These are phyloP conservation scores for Schizochytrium sp. DNA, from an alignment of 108 stramenopile genomes.

Conservation along the genomic window DNA sequence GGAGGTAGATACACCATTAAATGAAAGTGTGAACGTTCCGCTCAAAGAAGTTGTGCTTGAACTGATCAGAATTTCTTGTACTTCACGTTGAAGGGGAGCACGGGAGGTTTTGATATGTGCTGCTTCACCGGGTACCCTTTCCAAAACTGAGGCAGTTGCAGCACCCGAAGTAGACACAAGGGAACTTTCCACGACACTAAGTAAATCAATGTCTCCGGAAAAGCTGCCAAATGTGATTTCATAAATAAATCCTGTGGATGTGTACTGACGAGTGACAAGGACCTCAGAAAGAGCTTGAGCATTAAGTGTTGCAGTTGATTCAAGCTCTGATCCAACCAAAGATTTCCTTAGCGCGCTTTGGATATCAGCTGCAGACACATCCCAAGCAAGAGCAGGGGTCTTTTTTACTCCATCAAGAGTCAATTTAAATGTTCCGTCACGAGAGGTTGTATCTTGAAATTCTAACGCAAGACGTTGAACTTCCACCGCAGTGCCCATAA, in stretches of 20 bases:
- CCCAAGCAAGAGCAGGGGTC: conserved; percentile 77
- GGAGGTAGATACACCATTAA: not conserved
- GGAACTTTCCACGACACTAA: not conserved
- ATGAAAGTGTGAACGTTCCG: not conserved
- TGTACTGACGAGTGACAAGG: not conserved
- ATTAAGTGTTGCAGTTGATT: not conserved
- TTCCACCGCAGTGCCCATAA: conserved; percentile 71
- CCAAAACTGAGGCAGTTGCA: not conserved
- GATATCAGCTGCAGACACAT: conserved; percentile 63
- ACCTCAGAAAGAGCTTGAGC: not conserved
- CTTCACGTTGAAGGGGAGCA: not conserved
- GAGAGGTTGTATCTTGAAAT: conserved; percentile 65
- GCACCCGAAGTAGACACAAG: not conserved
- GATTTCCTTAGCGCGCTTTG: not conserved
- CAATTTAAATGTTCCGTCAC: conserved; percentile 74
- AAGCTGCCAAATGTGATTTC: conserved; percentile 58
- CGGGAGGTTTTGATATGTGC: conserved; percentile 51
- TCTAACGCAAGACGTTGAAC: conserved; percentile 73
- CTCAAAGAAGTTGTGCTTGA: not conserved
- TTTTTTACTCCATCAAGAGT: conserved; percentile 62
- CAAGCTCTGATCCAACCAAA: conserved; percentile 3
- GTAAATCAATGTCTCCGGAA: conserved; percentile 15
- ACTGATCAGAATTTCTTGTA: not conserved
- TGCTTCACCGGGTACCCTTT: not conserved
- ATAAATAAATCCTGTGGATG: not conserved